Evolutionary conservation across 305 asterid genomes (phyloP).

Genomic region (Solanum hybrid): DNA sequence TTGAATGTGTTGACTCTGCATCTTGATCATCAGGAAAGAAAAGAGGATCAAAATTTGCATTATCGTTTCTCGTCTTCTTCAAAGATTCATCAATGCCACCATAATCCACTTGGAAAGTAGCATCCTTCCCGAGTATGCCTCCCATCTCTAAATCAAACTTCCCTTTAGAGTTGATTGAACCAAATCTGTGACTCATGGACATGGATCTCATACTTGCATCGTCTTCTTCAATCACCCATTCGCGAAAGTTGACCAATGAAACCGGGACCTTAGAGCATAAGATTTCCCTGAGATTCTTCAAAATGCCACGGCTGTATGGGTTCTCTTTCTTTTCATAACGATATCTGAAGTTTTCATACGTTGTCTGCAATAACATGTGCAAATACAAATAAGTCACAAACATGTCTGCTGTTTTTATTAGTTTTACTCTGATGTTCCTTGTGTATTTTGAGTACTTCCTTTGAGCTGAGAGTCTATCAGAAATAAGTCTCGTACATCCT

Average conservation of each 20-base stretch:
- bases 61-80: conserved; percentile 35
- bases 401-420: neutral
- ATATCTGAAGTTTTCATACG: conserved; percentile 80
- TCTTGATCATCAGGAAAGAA: conserved; percentile 24
- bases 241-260: conserved; percentile 57
- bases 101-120: conserved; percentile 49
- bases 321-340: conserved; percentile 82
- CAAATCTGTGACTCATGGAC: conserved; percentile 28
- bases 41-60: conserved; percentile 23
- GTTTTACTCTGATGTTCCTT: neutral
- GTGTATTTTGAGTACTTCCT: neutral
- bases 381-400: neutral
- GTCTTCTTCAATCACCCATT: conserved; percentile 61
- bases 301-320: conserved; percentile 54
- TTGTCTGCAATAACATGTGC: conserved; percentile 47
- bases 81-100: conserved; percentile 36
- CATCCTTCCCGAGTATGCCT: conserved; percentile 37
- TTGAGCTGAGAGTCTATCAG: neutral
- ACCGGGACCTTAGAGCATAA: conserved; percentile 42
- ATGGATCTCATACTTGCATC: conserved; percentile 28
- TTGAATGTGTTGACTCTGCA: neutral
- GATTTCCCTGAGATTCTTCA: conserved; percentile 54
- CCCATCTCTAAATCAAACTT: conserved; percentile 52
- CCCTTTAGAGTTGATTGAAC: conserved; percentile 30
- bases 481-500: neutral